Percentiles rank a stretch among this genome's conserved stretches.
phyloP scores from a whole-genome alignment of 257 asterid species.

The Echium plantagineum region DNA sequence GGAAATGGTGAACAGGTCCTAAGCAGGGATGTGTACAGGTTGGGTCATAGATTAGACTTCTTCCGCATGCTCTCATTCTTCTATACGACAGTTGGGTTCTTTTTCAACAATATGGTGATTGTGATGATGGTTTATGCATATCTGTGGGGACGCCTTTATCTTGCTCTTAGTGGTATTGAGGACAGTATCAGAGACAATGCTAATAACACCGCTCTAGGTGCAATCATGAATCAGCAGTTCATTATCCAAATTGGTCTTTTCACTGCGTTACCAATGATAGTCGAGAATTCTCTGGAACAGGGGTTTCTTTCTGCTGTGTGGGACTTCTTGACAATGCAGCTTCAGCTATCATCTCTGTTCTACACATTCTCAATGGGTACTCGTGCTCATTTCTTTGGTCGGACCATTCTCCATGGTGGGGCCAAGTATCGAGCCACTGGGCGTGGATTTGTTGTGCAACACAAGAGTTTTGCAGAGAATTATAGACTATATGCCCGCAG shows the following conservation, averaged over 20 bases:
- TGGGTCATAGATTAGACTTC: constrained; percentile 92
- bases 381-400: constrained; percentile 79
- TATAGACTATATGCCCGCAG: constrained; percentile 82
- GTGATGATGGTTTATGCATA: constrained; percentile 65
- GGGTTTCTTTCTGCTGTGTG: constrained; percentile 79
- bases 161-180: constrained; percentile 80
- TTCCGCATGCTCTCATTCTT: constrained; percentile 94
- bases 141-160: constrained; percentile 89
- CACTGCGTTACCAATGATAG: constrained; percentile 91
- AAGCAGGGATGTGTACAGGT: constrained; percentile 85
- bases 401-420: constrained; percentile 91
- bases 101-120: constrained; percentile 77
- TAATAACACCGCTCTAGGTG: constrained; percentile 68
- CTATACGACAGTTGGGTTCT: constrained; percentile 81
- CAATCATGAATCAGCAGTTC: constrained; percentile 83
- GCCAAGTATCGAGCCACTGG: constrained; percentile 95
- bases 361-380: constrained; percentile 92
- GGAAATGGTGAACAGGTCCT: constrained; percentile 93
- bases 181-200: constrained; percentile 28
- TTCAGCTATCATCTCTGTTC: constrained; percentile 66
- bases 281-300: constrained; percentile 78
- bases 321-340: constrained; percentile 88
- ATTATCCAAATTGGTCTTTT: constrained; percentile 72
- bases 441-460: constrained; percentile 91
- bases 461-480: constrained; percentile 73